These are phyloP conservation scores for Lathyrus tuberosus DNA, from an alignment of 306 rosid genomes.

Conservation along the genomic window DNA sequence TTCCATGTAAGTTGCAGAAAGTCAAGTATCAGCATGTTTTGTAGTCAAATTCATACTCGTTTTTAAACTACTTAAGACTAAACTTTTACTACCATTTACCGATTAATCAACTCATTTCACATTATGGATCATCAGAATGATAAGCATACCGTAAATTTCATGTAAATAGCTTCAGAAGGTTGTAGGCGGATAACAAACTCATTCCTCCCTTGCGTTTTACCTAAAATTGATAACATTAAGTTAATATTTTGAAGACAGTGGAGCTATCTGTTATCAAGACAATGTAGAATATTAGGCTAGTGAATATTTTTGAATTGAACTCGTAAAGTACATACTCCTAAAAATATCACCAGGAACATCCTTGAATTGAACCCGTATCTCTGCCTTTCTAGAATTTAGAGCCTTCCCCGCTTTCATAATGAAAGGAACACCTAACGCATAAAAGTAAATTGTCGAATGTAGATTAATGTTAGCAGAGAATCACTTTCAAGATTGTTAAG, in stretches of 20 bases:
- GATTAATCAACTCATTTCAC: background rate
- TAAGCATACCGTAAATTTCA: slow-evolving; percentile 73
- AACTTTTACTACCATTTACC: too few species aligned
- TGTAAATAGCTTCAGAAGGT: slow-evolving; percentile 85
- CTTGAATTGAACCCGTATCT: slow-evolving; percentile 92
- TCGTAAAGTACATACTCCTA: slow-evolving; percentile 63
- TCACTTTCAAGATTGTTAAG: slow-evolving; percentile 17
- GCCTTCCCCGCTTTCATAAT: slow-evolving; percentile 97
- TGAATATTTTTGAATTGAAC: background rate
- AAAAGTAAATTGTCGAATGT: slow-evolving; percentile 25
- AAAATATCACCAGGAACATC: slow-evolving; percentile 99
- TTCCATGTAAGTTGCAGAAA: too few species aligned
- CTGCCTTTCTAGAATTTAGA: slow-evolving; percentile 86
- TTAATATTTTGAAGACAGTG: slow-evolving; percentile 5
- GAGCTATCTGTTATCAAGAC: slow-evolving; percentile 26
- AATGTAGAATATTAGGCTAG: background rate
- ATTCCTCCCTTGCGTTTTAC: slow-evolving; percentile 84
- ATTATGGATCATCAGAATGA: slow-evolving; percentile 24
- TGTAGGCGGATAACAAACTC: slow-evolving; percentile 88
- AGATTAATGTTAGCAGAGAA: slow-evolving; percentile 8
- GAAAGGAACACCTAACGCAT: slow-evolving; percentile 81
- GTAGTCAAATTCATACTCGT: too few species aligned
- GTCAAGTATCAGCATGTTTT: too few species aligned
- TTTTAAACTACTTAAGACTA: too few species aligned
- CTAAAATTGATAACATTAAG: slow-evolving; percentile 44